Conservation (phyloP, 257 asterid species). For the Rhazya stricta region DNA sequence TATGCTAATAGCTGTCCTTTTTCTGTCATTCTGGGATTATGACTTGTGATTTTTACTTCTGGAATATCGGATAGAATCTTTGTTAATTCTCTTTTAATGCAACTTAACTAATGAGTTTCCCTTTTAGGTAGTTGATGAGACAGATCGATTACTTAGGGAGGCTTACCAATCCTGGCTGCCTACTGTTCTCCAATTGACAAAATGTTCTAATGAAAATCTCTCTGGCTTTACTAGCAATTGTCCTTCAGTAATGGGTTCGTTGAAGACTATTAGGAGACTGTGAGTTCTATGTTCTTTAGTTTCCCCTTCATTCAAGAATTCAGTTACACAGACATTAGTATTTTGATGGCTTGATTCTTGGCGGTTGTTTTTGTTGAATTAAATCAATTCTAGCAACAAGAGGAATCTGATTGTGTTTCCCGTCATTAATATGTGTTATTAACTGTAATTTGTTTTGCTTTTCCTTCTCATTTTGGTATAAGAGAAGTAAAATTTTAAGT, state of each 20-base stretch:
- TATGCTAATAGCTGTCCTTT: not conserved
- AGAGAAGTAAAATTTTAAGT: not conserved
- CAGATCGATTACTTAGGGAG: slow-evolving; percentile 87
- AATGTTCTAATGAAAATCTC: slow-evolving; percentile 31
- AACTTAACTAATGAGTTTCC: slow-evolving; percentile 13
- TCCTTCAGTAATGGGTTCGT: slow-evolving; percentile 41
- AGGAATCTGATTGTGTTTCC: not conserved
- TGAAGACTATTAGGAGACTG: slow-evolving; percentile 75
- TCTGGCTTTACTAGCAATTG: slow-evolving; percentile 16
- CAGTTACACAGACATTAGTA: not conserved
- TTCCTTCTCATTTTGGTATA: not conserved
- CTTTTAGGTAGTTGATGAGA: slow-evolving; percentile 82
- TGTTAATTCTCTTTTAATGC: not conserved
- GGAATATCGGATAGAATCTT: slow-evolving; percentile 2
- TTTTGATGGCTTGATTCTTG: not conserved
- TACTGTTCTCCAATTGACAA: slow-evolving; percentile 57
- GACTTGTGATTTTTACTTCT: not conserved
- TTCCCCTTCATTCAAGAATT: slow-evolving; percentile 18
- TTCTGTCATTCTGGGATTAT: not conserved
- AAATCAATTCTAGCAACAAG: not conserved
- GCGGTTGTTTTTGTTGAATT: not conserved
- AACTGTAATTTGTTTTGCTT: not conserved
- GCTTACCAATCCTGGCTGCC: slow-evolving; percentile 95
- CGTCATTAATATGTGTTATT: not conserved
- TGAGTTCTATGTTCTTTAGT: slow-evolving; percentile 33